Conservation (phyloP, 345 rosid genomes). For the Ricinus communis region DNA sequence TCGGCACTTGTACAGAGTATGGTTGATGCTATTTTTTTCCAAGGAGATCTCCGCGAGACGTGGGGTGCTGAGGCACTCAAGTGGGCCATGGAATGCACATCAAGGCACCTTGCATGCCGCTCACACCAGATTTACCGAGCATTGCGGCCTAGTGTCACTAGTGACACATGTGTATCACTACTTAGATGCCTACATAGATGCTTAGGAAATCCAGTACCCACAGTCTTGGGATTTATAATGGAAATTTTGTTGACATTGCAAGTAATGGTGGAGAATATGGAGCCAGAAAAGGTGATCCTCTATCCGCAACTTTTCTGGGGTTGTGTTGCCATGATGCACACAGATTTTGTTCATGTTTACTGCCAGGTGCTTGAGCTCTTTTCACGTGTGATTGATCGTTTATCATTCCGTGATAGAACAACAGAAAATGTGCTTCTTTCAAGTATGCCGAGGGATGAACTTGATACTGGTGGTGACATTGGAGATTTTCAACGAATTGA, state of each 20-base stretch:
- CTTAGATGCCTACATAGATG: conserved; percentile 97
- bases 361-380: conserved; percentile 98
- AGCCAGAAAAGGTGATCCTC: conserved; percentile 95
- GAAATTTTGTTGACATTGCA: conserved; percentile 89
- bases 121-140: conserved; percentile 99
- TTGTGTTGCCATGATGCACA: conserved; percentile 99
- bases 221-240: conserved; percentile 93
- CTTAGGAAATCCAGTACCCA: conserved; percentile 92
- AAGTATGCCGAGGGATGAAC: conserved; percentile 96
- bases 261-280: conserved; percentile 99
- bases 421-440: conserved; percentile 96
- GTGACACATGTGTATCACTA: conserved; percentile 89
- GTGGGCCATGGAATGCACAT: conserved; percentile 99
- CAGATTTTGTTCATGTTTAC: conserved; percentile 95
- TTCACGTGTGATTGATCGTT: conserved; percentile 80
- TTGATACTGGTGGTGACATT: conserved; percentile 42
- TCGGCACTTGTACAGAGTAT: conserved; percentile 98
- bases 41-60: conserved; percentile 98
- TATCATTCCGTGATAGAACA: conserved; percentile 87
- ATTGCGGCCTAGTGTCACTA: conserved; percentile 83
- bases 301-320: conserved; percentile 99
- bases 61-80: conserved; percentile 98
- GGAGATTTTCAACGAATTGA: conserved; percentile 71
- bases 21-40: conserved; percentile 99
- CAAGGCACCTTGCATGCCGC: conserved; percentile 98